A percentile compares a stretch with the other conserved stretches of the same genome.
Evolutionary conservation across 345 rosid species (phyloP).

Genomic region (Cardiospermum halicacabum): DNA sequence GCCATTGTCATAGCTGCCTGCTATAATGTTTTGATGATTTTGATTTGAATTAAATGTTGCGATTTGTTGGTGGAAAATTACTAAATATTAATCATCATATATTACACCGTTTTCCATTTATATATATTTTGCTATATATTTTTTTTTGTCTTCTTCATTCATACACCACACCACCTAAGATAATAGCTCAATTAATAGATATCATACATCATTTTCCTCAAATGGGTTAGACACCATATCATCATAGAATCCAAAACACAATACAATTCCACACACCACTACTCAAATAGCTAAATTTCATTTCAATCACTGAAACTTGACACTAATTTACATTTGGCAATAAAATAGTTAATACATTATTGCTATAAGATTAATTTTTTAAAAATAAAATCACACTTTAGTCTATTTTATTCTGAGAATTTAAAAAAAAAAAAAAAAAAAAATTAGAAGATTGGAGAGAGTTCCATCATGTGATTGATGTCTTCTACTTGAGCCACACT

Average conservation of each 20-base stretch:
- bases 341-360: slow-evolving; percentile 16
- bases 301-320: neutral
- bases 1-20: neutral
- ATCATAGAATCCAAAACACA: neutral
- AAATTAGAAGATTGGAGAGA: slow-evolving; percentile 48
- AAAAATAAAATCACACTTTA: slow-evolving; percentile 13
- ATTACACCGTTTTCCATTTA: too few relatives aligned
- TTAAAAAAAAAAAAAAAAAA: slow-evolving; percentile 7
- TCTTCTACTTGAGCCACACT: slow-evolving; percentile 45
- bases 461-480: slow-evolving; percentile 57
- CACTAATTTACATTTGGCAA: slow-evolving; percentile 24
- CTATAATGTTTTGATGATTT: neutral
- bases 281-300: neutral
- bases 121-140: too few relatives aligned
- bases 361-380: slow-evolving; percentile 7
- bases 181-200: neutral
- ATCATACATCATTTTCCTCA: neutral
- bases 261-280: neutral
- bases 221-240: neutral
- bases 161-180: neutral
- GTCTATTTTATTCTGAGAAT: slow-evolving; percentile 3
- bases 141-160: neutral
- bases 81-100: neutral
- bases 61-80: neutral
- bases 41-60: neutral